Evolutionary conservation across 2,329 filamentous ascomycete genomes (phyloP), one percentile per base, ranked within the genome.

Genomic region (Parastagonospora avenae): DNA sequence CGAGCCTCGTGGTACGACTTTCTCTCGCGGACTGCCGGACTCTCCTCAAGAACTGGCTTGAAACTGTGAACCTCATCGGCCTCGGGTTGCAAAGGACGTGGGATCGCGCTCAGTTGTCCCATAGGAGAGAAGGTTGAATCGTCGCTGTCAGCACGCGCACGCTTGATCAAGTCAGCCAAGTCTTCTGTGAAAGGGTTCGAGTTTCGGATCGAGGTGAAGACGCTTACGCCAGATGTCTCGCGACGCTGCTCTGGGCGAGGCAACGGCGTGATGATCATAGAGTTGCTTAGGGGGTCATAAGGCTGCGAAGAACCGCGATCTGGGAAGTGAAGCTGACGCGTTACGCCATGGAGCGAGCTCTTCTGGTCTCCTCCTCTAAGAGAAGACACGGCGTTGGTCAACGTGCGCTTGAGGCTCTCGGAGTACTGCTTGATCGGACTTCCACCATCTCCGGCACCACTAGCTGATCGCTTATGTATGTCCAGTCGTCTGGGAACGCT

Each of bases 401-500:
- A 32, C 0, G 63, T 64, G 11, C 54, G 57, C 24, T 54, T 52
- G 28, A 66, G 46, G 24, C 45, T 53, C 10, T 61, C 43, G 8
- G 60, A 54, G 39, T 55, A 66, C 2, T 56, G 56, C 41, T 61
- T 65, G 31, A 67, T 59, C 1, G 58, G 59, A 36, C 57, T 66
- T 9, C 37, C 41, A 15, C 37, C 48, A 11, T 42, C 33, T 2
- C 51, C 46, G 3, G n/a, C 41, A n/a, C 50, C 10, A n/a, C 19
- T 29, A 7, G 12, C 24, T 14, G 38, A 40, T 29, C 38, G 19
- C 11, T 12, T 37, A 14, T 33, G 32, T 4, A 28, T 19, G 27
- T 24, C 19, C 32, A 15, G 15, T 40, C 32, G 32, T 15, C 8
- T 19, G 8, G 42, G 19, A 24, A 24, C 19, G 19, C 19, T 24